Evolutionary conservation across 169 alveolate genomes (phyloP).

Genomic region (Babesia ovata): DNA sequence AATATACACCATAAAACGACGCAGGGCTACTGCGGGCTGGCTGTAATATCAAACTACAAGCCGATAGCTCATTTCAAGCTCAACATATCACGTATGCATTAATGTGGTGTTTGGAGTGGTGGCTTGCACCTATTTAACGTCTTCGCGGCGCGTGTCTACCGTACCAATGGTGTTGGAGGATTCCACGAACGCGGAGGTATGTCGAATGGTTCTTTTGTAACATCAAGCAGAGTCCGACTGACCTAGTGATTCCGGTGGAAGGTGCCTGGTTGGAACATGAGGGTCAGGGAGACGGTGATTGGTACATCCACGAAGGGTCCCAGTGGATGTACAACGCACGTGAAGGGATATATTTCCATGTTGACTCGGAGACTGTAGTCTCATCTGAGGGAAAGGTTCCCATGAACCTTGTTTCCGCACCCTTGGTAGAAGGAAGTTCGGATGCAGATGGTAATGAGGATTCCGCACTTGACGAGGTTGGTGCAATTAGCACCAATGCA

Average conservation of each 20-base stretch:
- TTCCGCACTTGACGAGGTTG: neutral
- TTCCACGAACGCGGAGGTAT: slow-evolving; percentile 25
- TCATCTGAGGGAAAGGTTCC: slow-evolving; percentile 9
- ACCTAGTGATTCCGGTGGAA: slow-evolving; percentile 27
- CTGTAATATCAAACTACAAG: slow-evolving; percentile 53
- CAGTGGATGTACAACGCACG: slow-evolving; percentile 74
- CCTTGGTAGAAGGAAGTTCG: neutral
- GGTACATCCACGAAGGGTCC: slow-evolving; percentile 70
- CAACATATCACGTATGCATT: slow-evolving; percentile 50
- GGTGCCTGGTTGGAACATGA: slow-evolving; percentile 37
- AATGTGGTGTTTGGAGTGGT: neutral
- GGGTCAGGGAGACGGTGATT: slow-evolving; percentile 59
- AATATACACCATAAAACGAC: slow-evolving; percentile 19
- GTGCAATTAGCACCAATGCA: neutral
- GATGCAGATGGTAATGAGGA: neutral
- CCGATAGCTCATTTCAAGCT: slow-evolving; percentile 60
- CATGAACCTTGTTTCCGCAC: slow-evolving; percentile 4
- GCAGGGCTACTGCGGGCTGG: slow-evolving; percentile 64
- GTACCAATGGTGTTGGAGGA: slow-evolving; percentile 21
- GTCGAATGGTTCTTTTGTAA: neutral
- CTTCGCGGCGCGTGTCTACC: slow-evolving; percentile 1
- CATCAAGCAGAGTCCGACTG: slow-evolving; percentile 1
- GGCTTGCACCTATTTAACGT: neutral
- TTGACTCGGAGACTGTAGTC: slow-evolving; percentile 49
- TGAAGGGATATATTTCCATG: slow-evolving; percentile 71